phyloP scores from a whole-genome alignment of 345 rosid species.

The Linum tenue region DNA sequence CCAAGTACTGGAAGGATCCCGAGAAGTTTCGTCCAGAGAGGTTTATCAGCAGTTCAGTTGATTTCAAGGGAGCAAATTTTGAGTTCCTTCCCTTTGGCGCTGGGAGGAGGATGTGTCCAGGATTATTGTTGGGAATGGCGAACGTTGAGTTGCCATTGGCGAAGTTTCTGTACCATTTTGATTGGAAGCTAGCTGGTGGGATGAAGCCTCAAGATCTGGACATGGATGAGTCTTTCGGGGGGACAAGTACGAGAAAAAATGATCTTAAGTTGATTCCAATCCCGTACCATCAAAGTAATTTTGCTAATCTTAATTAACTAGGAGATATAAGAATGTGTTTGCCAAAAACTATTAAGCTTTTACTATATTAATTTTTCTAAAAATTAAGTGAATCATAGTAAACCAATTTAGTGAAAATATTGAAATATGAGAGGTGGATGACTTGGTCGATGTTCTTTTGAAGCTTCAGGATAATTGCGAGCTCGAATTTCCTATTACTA shows the following conservation, averaged over 20 bases:
- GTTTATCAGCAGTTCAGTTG: neutral
- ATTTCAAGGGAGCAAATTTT: slow-evolving; percentile 4
- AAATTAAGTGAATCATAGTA: too few relatives aligned
- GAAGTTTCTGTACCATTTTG: neutral
- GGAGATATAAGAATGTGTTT: too few relatives aligned
- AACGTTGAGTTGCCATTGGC: neutral
- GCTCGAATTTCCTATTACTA: neutral
- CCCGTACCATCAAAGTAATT: too few relatives aligned
- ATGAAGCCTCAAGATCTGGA: neutral
- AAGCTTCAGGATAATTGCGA: neutral
- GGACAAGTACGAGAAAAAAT: neutral
- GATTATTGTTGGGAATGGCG: neutral
- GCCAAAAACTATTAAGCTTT: too few relatives aligned
- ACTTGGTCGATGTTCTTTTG: slow-evolving; percentile 14
- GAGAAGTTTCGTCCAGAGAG: slow-evolving; percentile 1
- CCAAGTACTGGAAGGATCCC: neutral
- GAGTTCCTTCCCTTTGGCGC: neutral
- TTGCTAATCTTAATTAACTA: too few relatives aligned
- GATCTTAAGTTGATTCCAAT: slow-evolving; percentile 2
- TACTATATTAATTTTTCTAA: too few relatives aligned
- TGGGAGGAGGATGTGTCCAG: too few relatives aligned
- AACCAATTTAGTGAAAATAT: too few relatives aligned
- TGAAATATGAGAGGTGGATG: neutral
- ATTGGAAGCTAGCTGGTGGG: slow-evolving; percentile 1
- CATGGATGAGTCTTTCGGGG: neutral